These are phyloP conservation scores for Metahyphopichia silvanorum DNA, from an alignment of 805 yeast species.

Conservation along the genomic window DNA sequence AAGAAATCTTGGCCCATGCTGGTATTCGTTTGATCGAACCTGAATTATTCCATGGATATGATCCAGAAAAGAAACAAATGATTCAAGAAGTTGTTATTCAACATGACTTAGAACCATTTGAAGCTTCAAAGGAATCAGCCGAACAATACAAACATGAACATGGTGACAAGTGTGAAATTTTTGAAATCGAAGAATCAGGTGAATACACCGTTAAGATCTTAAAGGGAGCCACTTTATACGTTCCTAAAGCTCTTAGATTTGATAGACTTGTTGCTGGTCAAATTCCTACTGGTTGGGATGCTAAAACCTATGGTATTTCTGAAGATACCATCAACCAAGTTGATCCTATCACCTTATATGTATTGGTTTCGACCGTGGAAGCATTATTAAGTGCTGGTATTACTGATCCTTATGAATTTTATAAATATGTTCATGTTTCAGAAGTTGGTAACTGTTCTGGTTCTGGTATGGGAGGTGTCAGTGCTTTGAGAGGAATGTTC, in stretches of 20 bases:
- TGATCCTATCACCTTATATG: slow-evolving; percentile 92
- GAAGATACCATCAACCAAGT: slow-evolving; percentile 93
- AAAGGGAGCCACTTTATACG: slow-evolving; percentile 86
- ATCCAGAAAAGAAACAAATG: slow-evolving; percentile 89
- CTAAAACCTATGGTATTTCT: slow-evolving; percentile 88
- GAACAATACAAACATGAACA: slow-evolving; percentile 91
- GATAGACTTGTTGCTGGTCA: slow-evolving; percentile 87
- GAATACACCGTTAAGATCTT: slow-evolving; percentile 87
- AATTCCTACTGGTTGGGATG: slow-evolving; percentile 98
- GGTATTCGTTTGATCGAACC: slow-evolving; percentile 98
- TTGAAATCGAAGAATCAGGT: slow-evolving; percentile 84
- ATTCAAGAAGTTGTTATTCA: slow-evolving; percentile 95
- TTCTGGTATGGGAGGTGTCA: slow-evolving; percentile 99
- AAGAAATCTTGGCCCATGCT: slow-evolving; percentile 81
- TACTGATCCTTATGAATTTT: slow-evolving; percentile 98
- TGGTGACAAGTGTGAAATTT: slow-evolving; percentile 89
- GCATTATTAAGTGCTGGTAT: slow-evolving; percentile 93
- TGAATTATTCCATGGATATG: slow-evolving; percentile 88
- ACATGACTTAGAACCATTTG: slow-evolving; percentile 95
- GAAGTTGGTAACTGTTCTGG: slow-evolving; percentile 99
- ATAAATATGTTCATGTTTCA: slow-evolving; percentile 96
- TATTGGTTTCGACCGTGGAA: slow-evolving; percentile 91
- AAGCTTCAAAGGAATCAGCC: slow-evolving; percentile 92
- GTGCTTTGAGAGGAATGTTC: slow-evolving; percentile 97
- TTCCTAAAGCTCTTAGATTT: slow-evolving; percentile 83